These are phyloP conservation scores for Meripilus lineatus DNA, from an alignment of 1,284 basidiomycete genomes.

Conservation along the genomic window DNA sequence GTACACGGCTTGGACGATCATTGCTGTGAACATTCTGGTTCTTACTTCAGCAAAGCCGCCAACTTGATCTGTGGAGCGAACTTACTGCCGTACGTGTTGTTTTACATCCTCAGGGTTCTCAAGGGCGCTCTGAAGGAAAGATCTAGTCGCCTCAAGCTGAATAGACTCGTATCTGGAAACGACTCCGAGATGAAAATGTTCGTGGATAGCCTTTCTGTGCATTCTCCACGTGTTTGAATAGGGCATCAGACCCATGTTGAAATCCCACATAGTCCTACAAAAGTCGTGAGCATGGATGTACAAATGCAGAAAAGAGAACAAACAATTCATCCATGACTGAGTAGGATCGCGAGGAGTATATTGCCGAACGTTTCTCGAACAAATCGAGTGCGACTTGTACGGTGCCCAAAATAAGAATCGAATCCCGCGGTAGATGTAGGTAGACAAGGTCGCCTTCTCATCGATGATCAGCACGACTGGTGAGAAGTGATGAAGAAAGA, in stretches of 20 bases:
- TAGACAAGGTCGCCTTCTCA: neutral
- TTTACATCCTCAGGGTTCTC: neutral
- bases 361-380: conserved; percentile 4
- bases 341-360: conserved; percentile 1
- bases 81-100: neutral
- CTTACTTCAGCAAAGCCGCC: neutral
- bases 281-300: neutral
- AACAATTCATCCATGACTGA: conserved; percentile 3
- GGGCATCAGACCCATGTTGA: neutral
- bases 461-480: no score
- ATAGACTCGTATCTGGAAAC: neutral
- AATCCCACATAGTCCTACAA: neutral
- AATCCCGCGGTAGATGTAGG: neutral
- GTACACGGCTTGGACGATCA: conserved; percentile 14
- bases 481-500: no score
- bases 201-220: neutral
- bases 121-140: neutral
- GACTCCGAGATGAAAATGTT: neutral
- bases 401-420: neutral
- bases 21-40: conserved; percentile 8
- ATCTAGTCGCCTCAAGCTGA: neutral
- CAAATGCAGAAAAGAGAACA: neutral
- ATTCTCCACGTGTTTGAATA: neutral
- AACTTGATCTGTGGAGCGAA: neutral
- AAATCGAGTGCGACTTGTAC: neutral